Conservation (phyloP, 768 basidiomycete species). For the Termitomyces sp. region DNA sequence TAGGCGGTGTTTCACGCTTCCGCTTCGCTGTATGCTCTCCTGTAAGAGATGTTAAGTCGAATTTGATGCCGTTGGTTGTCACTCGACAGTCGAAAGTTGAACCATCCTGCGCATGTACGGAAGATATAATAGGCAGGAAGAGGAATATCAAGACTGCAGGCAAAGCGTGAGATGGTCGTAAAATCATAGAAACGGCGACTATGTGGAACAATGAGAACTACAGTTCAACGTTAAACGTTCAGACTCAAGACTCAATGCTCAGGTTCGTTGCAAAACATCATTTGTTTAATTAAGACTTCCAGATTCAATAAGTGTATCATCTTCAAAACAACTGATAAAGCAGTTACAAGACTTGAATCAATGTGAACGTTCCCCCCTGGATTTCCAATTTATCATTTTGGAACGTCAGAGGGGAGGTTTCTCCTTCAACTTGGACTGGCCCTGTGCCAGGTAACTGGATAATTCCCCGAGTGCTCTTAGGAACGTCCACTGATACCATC, state of each 20-base stretch:
- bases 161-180: slow-evolving; percentile 11
- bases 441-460: slow-evolving; percentile 23
- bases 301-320: background rate
- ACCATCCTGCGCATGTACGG: slow-evolving; percentile 29
- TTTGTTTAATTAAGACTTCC: background rate
- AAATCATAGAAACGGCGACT: slow-evolving; percentile 14
- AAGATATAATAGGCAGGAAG: slow-evolving; percentile 11
- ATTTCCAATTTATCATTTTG: slow-evolving; percentile 2
- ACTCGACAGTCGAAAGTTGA: slow-evolving; percentile 50
- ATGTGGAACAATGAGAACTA: background rate
- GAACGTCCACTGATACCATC: slow-evolving; percentile 18
- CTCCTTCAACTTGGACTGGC: slow-evolving; percentile 15
- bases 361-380: slow-evolving; percentile 9
- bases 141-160: slow-evolving; percentile 7
- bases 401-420: background rate
- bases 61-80: slow-evolving; percentile 35
- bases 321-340: background rate
- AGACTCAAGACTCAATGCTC: background rate
- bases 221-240: background rate
- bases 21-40: slow-evolving; percentile 46
- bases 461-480: slow-evolving; percentile 19
- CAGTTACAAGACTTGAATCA: slow-evolving; percentile 2
- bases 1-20: slow-evolving; percentile 59
- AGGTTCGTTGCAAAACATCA: background rate
- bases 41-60: slow-evolving; percentile 53